A percentile compares a stretch with the other conserved stretches of the same genome.
Conservation (phyloP, 257 asterid species). For the Agastache rugosa region DNA sequence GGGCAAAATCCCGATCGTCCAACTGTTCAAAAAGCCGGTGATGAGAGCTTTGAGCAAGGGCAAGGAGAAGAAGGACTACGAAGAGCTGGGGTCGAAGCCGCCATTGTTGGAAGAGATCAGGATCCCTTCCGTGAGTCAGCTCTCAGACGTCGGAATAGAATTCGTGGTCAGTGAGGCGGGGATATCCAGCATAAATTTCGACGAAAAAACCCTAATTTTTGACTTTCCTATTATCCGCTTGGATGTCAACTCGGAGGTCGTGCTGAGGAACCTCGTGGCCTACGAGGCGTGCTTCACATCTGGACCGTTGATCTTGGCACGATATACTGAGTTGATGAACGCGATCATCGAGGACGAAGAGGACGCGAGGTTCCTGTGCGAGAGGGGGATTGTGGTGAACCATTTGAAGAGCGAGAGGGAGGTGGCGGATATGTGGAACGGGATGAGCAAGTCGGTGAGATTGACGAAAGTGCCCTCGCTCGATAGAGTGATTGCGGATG, state of each 20-base stretch:
- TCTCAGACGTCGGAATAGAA: slow-evolving; percentile 36
- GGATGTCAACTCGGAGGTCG: slow-evolving; percentile 45
- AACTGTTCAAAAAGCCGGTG: slow-evolving; percentile 44
- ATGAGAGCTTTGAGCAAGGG: slow-evolving; percentile 13
- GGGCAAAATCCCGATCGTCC: slow-evolving; percentile 42
- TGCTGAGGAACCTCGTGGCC: slow-evolving; percentile 39
- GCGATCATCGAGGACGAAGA: slow-evolving; percentile 60
- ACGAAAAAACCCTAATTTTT: slow-evolving; percentile 31
- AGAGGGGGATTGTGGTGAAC: slow-evolving; percentile 59
- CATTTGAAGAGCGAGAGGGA: slow-evolving; percentile 68
- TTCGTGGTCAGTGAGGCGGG: slow-evolving; percentile 38
- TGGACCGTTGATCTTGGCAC: slow-evolving; percentile 59
- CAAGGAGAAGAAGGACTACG: slow-evolving; percentile 25
- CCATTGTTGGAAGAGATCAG: slow-evolving; percentile 47
- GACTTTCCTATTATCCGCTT: slow-evolving; percentile 37
- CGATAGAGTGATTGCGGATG: slow-evolving; percentile 64
- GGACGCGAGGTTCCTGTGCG: slow-evolving; percentile 61
- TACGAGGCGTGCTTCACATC: slow-evolving; percentile 55
- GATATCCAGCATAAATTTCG: slow-evolving; percentile 38
- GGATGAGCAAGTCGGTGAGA: slow-evolving; percentile 62
- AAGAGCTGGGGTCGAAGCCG: slow-evolving; percentile 21
- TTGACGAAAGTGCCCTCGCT: slow-evolving; percentile 68
- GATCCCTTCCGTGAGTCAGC: slow-evolving; percentile 50
- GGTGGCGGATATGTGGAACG: slow-evolving; percentile 73
- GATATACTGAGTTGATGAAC: slow-evolving; percentile 70